Evolutionary conservation across 768 basidiomycete species (phyloP), one percentile per base, ranked within the genome.

Genomic region (Lactarius hengduanensis): DNA sequence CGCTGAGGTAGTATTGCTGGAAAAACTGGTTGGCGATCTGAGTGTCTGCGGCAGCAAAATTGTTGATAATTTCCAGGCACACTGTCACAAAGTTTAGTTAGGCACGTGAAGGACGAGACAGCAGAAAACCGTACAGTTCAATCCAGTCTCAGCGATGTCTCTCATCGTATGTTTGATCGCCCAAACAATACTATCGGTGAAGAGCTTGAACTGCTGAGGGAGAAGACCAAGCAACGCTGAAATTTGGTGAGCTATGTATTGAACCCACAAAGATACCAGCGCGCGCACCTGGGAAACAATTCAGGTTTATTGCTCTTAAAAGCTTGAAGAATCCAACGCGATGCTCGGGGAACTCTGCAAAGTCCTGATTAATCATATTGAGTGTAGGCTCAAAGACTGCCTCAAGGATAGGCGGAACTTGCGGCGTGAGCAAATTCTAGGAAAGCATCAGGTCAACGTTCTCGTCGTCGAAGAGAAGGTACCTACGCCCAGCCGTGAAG

Each of bases 81-180:
- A 98, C 96, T 94, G 67, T 22, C 57, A 28, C 26, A 8, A 65
- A 72, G 41, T 72, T 63, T 34, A 60, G 59, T 22, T 22, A 47
- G 20, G 30, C 26, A 30, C 43, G 28, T 45, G 65, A 68, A 57
- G 41, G 56, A 26, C 57, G 34, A 69, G 32, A 32, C 47, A 20
- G 47, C 41, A 62, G 5, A 18, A 70, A 62, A 69, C 78, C 84
- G 62, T 78, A 93, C 91, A 74, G 73, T 89, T 91, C 66, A 93
- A 77, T 53, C 91, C 91, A 53, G 90, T 92, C 74, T 98, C 96
- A 5, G 94, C 93, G 68, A 99, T 97, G 77, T 98, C 96, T 62
- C 96, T 86, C 94, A 97, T 95, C 18, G 94, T 98, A 79, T 99
- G 97, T 77, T 99, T 99, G 81, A 98, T 96, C n/a, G 95, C 96